A percentile compares a stretch with the other conserved stretches of the same genome.
Evolutionary conservation across 176 grass and related monocot species (phyloP).

Genomic region (Juncus inflexus): DNA sequence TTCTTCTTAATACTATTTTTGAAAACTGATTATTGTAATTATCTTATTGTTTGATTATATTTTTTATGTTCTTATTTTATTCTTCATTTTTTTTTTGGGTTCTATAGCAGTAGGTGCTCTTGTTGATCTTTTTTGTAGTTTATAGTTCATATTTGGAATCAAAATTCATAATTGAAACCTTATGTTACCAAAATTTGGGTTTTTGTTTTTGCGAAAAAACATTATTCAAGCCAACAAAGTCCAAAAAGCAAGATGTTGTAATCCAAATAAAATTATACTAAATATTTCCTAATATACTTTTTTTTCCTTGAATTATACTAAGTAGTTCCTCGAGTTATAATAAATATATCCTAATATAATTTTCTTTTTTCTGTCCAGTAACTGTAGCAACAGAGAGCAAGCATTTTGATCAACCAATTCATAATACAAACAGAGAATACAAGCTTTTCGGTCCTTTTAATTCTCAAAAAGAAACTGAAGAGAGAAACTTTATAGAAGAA

Average conservation of each 20-base stretch:
- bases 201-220: background rate
- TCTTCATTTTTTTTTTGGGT: too few relatives aligned
- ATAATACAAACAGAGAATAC: slow-evolving; percentile 4
- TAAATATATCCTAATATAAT: slow-evolving; percentile 3
- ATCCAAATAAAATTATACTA: background rate
- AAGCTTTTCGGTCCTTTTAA: background rate
- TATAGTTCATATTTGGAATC: too few relatives aligned
- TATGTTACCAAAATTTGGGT: background rate
- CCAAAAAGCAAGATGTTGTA: background rate
- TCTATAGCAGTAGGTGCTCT: too few relatives aligned
- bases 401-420: slow-evolving; percentile 13
- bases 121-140: too few relatives aligned
- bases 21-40: background rate
- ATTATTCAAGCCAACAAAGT: background rate
- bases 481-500: slow-evolving; percentile 14
- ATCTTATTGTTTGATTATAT: background rate
- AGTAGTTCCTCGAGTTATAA: background rate
- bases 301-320: background rate
- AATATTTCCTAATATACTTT: background rate
- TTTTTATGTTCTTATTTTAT: background rate
- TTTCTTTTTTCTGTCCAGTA: background rate
- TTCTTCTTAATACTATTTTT: background rate
- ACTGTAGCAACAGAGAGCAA: slow-evolving; percentile 9
- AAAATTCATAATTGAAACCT: background rate
- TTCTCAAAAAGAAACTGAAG: background rate